Evolutionary conservation across 192 early-diverging fungal genomes (phyloP), one percentile per base, ranked within the genome.

Genomic region (Glomus cerebriforme): DNA sequence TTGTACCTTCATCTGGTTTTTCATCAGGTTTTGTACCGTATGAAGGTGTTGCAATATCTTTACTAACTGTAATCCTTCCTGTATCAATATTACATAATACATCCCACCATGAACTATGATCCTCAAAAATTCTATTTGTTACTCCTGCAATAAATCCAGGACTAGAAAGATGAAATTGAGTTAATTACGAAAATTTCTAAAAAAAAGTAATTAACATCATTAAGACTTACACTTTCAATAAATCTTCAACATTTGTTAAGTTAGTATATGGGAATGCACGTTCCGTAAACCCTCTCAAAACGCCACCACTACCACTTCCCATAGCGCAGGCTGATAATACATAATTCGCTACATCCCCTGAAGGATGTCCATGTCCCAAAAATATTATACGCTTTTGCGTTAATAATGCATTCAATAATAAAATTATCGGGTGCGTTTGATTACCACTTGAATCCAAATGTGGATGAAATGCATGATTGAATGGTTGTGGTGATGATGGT

Each of bases 71-170:
- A 69, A 98, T 96, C 79, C 93, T 95, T 66, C 95, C 95, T 2
- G 96, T 95, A 78, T 92, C 94, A 76, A 98, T 94, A 81, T 98
- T 96, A 83, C 93, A 97, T 24, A 96, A 86, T n/a, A 98, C 88
- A 87, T 98, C 97, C 96, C 96, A 98, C 95, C 96, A 96, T 67
- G 90, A 86, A 15, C 93, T 88, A 45, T 96, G 92, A 80, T 97
- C 94, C 81, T 97, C 96, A 86, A 98, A 96, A 1, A 93, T 90
- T n/a, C 95, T 94, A 83, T 98, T 97, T 0, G 97, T 97, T 12
- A 97, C 96, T 19, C 97, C 97, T 5, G 97, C 97, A 83, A 98
- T 96, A 83, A 94, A 98, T 7, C 95, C 96, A 26, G 95, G 89
- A 73, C 89, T 90, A 70, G 63, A 54, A 60, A 84, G 83, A 37